Base-by-base conservation (phyloP, 163 green algal species). In the Chlorella variabilis region DNA sequence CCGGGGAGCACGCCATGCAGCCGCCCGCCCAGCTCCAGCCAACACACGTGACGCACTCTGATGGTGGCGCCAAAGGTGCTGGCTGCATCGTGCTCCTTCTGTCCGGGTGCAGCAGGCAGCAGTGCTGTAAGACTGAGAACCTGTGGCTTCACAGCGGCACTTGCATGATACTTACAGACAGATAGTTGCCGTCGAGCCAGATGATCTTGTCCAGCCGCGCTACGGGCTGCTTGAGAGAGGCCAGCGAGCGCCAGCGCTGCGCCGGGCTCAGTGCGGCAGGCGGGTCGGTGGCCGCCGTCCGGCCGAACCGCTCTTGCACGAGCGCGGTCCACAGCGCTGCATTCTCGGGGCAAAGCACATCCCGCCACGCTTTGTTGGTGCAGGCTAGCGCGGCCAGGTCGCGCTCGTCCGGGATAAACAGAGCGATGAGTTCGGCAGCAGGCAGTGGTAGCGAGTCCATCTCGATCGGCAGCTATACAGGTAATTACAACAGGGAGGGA, bases 1-100 rank as follows among this genome's bases (percentile, higher is more conserved):
- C 48, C 70, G 6, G 70, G 70, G 31, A 77, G 45, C 45, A 77
- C 70, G 48, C 70, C 70, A 4, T 17, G 45, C 2, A 65, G 36
- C 41, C 45, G 70, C 48, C 29, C 70, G 5, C 18, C 70, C 9
- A 77, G 25, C 33, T 77, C 70, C 48, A 77, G 70, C 70, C 70
- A 77, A 21, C 70, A 77, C 45, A 77, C 70, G 3, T 20, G 18
- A 29, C n/a, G 11, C 9, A 75, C 11, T 9, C 11, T 39, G 7
- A 75, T 48, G 3, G 29, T n/a, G 3, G n/a, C 13, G 41, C 67
- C 41, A 29, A 61, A 75, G 13, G 67, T 58, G 67, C 67, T 75
- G 67, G 17, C 18, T 21, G 67, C 27, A 9, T 75, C 67, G 15
- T 5, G 49, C 31, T 29, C 13, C 25, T 41, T 74, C 9, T 17